Evolutionary conservation across 2,329 filamentous ascomycete genomes (phyloP), one percentile per base, ranked within the genome.

Genomic region (Lecanicillium sp.): DNA sequence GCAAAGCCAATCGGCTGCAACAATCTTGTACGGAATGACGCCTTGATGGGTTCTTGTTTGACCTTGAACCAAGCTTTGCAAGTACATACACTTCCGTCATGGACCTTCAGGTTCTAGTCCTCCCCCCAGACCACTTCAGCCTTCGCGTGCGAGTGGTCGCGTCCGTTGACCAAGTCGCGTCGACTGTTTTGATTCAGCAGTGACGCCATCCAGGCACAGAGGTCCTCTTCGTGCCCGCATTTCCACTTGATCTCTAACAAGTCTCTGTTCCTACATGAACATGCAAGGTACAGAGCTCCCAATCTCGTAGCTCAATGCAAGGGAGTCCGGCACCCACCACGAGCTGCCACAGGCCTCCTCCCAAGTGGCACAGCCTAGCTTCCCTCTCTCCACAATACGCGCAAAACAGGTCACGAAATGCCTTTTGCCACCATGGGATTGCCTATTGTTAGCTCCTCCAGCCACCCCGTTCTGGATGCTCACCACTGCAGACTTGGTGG

Each of bases 221-320:
- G 14, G 8, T n/a, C 36, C 27, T 23, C 44, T n/a, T 36, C 14
- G 44, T 19, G 5, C 36, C 20, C n/a, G n/a, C 26, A 39, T 26
- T 30, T 32, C 12, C 19, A 12, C 27, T 20, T 29, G 44, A 47
- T 47, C 27, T 47, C 44, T 47, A 41, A n/a, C 36, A 39, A 21
- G 11, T 39, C 11, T 29, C 36, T 32, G 20, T 17, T 40, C 36
- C 36, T 47, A 26, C 36, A 35, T 38, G 40, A 49, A 43, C 24
- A 49, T 49, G 39, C 46, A 44, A 43, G 46, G 39, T 37, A 30
- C 46, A 5, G 32, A 14, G 39, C 9, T 19, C 23, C 17, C 17
- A 49, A 44, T 43, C 23, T 49, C 39, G 20, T 20, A n/a, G 27
- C 33, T n/a, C 43, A 35, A 49, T 24, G 46, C 46, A 43, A 49